phyloP scores from a whole-genome alignment of 176 grass and related monocot genomes.

The Puya raimondii region DNA sequence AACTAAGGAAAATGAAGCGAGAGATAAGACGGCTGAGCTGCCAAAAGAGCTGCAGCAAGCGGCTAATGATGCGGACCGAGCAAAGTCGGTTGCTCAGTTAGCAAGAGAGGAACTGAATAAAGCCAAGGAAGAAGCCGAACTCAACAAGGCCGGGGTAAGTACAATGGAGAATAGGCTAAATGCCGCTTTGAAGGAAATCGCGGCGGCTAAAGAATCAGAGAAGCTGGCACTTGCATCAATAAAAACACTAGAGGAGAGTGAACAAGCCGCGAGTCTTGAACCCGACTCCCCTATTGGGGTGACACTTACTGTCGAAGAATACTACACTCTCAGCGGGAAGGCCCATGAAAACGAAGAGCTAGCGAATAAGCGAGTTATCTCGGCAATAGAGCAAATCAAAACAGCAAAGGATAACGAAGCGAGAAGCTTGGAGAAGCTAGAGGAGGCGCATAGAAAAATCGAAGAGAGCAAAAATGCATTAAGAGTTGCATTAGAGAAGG shows the following conservation, averaged over 20 bases:
- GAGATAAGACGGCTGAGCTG: constrained; percentile 26
- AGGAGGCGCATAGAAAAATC: constrained; percentile 34
- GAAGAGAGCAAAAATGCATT: constrained; percentile 35
- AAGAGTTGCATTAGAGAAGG: constrained; percentile 39
- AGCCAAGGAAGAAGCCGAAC: constrained; percentile 38
- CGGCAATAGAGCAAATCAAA: constrained; percentile 49
- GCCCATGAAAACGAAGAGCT: constrained; percentile 41
- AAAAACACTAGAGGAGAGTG: constrained; percentile 43
- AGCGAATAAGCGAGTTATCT: constrained; percentile 43
- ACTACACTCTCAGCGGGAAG: constrained; percentile 45
- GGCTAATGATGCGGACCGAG: constrained; percentile 32
- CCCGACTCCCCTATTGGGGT: constrained; percentile 17
- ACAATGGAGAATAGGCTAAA: constrained; percentile 44
- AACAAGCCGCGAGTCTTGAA: constrained; percentile 13
- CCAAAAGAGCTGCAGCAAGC: constrained; percentile 36
- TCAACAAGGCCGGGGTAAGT: constrained; percentile 32
- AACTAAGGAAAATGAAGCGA: constrained; percentile 24
- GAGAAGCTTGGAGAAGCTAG: constrained; percentile 34
- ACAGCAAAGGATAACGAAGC: constrained; percentile 60
- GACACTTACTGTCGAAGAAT: constrained; percentile 47
- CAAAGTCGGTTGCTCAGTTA: constrained; percentile 25
- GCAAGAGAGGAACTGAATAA: constrained; percentile 44
- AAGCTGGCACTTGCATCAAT: constrained; percentile 40
- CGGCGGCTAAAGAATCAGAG: constrained; percentile 45
- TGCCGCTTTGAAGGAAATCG: constrained; percentile 48